Base-by-base conservation (phyloP, 2,329 filamentous ascomycete genomes). In the Paraphaeosphaeria minitans region DNA sequence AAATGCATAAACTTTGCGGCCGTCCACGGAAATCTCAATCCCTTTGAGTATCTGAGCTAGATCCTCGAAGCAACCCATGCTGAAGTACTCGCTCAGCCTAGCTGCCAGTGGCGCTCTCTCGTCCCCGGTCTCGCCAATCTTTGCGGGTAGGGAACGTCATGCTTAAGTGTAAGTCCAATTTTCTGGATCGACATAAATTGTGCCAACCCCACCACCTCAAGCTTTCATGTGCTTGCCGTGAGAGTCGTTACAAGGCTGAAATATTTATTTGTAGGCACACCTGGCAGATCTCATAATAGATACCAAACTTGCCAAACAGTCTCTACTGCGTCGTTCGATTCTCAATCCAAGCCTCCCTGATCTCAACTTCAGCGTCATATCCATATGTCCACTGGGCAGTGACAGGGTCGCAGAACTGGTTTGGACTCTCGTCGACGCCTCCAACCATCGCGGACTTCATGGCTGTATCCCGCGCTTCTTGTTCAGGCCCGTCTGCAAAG, bases 331-430 rank as follows among this genome's bases (percentile, higher is more conserved):
- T 39, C 37, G 39, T 4, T 45, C 16, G 27, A 24, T 22, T 2
- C 27, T 35, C 27, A 3, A 2, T 47, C 59, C 59, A 64, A 43
- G 64, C 68, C 54, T 66, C 61, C 41, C 73, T 69, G 56, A 81
- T 70, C 16, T 70, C 76, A 27, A 58, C 46, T 55, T 60, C 62
- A 16, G 78, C 75, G 68, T 83, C 80, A 66, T 83, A 82, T 0
- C 78, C 78, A 67, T 82, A 83, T 7, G 77, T 77, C 81, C 81
- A 82, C 16, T 66, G 61, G 58, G 81, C 78, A 1, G 80, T 81
- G 0, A 75, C 65, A 0, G 78, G 79, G 63, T 83, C 81, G 48
- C 76, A 80, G 79, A 80, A 83, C 66, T 82, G 80, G 49, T 83
- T 82, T 0, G 80, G 71, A 45, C 71, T 69, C 1, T 62, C 39